Evolutionary conservation across 148 eudicot genomes (phyloP).

Genomic region (Arbutus unedo): DNA sequence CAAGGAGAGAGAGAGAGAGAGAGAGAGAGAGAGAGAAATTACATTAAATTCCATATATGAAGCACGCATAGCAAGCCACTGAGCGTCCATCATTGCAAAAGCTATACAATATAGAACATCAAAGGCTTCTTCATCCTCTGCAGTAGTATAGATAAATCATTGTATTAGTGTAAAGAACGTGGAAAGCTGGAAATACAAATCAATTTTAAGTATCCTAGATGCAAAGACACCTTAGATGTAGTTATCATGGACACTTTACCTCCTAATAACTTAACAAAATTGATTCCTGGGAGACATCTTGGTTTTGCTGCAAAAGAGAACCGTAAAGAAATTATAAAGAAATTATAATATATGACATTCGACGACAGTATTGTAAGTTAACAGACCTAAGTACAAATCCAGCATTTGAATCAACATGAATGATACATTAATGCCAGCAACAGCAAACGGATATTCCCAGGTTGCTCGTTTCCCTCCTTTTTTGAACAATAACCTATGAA

Average conservation of each 20-base stretch:
- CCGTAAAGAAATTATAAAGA: background rate
- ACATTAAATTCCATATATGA: conserved; percentile 97
- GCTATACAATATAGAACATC: conserved; percentile 85
- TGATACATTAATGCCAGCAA: conserved; percentile 84
- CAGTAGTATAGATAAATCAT: conserved; percentile 19
- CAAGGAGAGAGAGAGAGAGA: conserved; percentile 21
- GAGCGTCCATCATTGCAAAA: conserved; percentile 91
- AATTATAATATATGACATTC: background rate
- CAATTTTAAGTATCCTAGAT: background rate
- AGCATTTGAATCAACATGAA: conserved; percentile 91
- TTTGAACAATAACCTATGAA: conserved; percentile 75
- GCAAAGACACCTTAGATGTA: background rate
- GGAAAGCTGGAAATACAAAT: background rate
- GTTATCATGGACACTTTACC: conserved; percentile 35
- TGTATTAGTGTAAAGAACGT: conserved; percentile 9
- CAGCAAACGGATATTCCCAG: conserved; percentile 99
- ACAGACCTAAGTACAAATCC: conserved; percentile 69
- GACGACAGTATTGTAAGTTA: background rate
- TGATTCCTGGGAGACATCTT: conserved; percentile 55
- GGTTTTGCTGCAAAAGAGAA: conserved; percentile 62
- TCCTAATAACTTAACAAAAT: conserved; percentile 68
- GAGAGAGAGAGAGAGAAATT: conserved; percentile 18
- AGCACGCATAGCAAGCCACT: conserved; percentile 95
- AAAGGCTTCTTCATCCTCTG: conserved; percentile 86
- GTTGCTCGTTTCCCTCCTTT: conserved; percentile 65